These are phyloP conservation scores for Carallia pectinifolia DNA, from an alignment of 345 rosid genomes.

Conservation along the genomic window DNA sequence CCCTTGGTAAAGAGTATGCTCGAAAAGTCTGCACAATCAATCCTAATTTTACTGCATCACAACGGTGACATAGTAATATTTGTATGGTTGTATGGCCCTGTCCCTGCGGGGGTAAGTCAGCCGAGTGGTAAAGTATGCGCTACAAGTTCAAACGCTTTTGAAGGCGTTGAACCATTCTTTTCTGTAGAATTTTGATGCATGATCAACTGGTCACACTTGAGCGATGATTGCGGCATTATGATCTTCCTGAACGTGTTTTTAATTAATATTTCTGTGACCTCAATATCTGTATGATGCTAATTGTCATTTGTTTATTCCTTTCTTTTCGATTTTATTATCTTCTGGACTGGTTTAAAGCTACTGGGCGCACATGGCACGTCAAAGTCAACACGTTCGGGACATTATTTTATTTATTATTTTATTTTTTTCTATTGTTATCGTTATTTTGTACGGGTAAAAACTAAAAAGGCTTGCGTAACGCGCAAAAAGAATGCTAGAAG, in stretches of 20 bases:
- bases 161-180: slow-evolving; percentile 37
- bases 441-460: slow-evolving; percentile 6
- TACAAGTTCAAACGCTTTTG: not conserved
- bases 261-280: slow-evolving; percentile 3
- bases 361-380: slow-evolving; percentile 24
- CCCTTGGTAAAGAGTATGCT: too few relatives aligned
- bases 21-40: too few relatives aligned
- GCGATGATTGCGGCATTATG: slow-evolving; percentile 59
- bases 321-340: too few relatives aligned
- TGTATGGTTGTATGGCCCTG: too few relatives aligned
- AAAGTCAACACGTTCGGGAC: slow-evolving; percentile 37
- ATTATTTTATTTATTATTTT: too few relatives aligned
- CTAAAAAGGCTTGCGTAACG: slow-evolving; percentile 25
- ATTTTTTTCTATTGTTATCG: not conserved
- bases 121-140: too few relatives aligned
- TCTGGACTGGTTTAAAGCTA: not conserved
- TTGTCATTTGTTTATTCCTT: not conserved
- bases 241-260: not conserved
- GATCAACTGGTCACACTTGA: slow-evolving; percentile 33
- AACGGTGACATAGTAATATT: too few relatives aligned
- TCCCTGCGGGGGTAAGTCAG: too few relatives aligned
- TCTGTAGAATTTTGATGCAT: not conserved
- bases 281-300: too few relatives aligned
- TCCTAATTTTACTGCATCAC: too few relatives aligned
- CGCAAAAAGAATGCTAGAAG: slow-evolving; percentile 33